Evolutionary conservation across 805 yeast genomes (phyloP).

Genomic region (Metschnikowia kofuensis): DNA sequence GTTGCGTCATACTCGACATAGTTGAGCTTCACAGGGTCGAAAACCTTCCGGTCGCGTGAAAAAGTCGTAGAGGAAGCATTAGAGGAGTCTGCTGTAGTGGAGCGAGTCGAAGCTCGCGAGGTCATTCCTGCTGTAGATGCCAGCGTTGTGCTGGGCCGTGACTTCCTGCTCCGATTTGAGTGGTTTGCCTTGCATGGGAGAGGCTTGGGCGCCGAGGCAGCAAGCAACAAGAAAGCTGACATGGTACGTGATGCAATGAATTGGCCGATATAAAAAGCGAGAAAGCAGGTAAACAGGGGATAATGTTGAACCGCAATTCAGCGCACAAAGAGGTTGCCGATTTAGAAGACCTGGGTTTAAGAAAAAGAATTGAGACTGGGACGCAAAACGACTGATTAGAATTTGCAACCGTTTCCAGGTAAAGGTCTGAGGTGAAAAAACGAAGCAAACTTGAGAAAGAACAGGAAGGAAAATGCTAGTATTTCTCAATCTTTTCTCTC

Average conservation of each 20-base stretch:
- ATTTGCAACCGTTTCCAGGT: too few relatives aligned
- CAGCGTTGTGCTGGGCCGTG: constrained; percentile 1
- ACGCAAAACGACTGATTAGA: too few relatives aligned
- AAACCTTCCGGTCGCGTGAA: constrained; percentile 1
- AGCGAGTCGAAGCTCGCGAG: background rate
- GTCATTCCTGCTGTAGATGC: background rate
- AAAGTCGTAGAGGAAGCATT: background rate
- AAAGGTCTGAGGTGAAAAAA: too few relatives aligned
- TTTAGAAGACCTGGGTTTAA: too few relatives aligned
- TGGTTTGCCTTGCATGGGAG: background rate
- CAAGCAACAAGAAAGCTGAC: constrained; percentile 14
- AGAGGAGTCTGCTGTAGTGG: background rate
- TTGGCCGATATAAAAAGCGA: background rate
- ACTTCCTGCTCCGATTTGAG: background rate
- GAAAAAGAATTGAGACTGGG: too few relatives aligned
- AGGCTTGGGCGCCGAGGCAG: constrained; percentile 4
- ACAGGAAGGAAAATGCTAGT: background rate
- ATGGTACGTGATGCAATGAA: background rate
- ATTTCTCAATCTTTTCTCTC: background rate
- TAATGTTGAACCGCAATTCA: background rate
- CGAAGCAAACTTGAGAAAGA: too few relatives aligned
- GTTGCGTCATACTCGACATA: constrained; percentile 5
- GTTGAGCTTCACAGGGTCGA: constrained; percentile 6
- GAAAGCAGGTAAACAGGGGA: background rate
- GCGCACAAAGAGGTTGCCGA: background rate